These are phyloP conservation scores for Babesia bigemina DNA, from an alignment of 169 alveolate genomes.

Conservation along the genomic window DNA sequence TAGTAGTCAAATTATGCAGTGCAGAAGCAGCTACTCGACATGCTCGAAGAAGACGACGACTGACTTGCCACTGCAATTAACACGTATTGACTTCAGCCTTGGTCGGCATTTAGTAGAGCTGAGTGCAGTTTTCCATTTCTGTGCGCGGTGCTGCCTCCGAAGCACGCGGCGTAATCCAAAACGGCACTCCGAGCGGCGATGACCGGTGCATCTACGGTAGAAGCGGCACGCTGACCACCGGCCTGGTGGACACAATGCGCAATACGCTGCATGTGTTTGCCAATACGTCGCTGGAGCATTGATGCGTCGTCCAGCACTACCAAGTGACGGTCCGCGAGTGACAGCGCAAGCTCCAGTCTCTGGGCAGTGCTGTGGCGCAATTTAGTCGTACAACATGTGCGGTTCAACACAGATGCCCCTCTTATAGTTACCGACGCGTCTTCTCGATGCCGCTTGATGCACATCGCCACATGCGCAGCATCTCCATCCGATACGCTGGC, in stretches of 20 bases:
- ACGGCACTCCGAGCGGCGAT: not conserved
- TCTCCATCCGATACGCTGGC: not conserved
- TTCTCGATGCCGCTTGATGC: no score
- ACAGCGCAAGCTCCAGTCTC: not conserved
- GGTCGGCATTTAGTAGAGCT: not conserved
- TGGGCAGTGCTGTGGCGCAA: no score
- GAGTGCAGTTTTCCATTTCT: not conserved
- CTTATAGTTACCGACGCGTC: no score
- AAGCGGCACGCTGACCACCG: not conserved
- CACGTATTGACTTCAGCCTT: not conserved
- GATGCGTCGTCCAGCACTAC: conserved; percentile 3
- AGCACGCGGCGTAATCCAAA: not conserved
- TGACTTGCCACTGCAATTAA: not conserved
- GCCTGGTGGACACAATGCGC: not conserved
- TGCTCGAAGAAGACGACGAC: conserved; percentile 54
- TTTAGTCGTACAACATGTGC: no score
- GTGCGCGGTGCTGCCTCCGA: not conserved
- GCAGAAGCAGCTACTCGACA: conserved; percentile 78
- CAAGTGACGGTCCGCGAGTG: conserved; percentile 6
- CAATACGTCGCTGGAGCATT: not conserved
- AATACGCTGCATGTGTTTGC: conserved; percentile 2
- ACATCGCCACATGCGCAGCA: no score
- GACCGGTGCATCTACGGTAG: not conserved
- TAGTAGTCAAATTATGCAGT: conserved; percentile 38
- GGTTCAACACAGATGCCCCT: no score